These are phyloP conservation scores for Debaryomyces robertsiae DNA, from an alignment of 1,139 yeast genomes.

Conservation along the genomic window DNA sequence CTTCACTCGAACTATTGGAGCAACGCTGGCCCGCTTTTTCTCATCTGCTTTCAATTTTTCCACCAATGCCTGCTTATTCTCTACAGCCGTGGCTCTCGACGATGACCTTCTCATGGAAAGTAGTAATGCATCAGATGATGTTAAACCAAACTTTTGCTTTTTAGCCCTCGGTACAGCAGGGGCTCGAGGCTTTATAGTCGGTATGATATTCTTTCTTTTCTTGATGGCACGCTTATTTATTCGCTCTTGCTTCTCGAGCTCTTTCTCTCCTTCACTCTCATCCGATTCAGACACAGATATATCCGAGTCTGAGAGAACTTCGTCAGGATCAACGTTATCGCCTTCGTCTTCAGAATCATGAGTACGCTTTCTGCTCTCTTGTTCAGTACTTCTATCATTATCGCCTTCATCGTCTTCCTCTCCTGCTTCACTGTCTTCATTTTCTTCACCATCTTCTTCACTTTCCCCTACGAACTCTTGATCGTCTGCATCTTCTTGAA, in stretches of 20 bases:
- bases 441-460: constrained; percentile 25
- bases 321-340: constrained; percentile 36
- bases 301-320: constrained; percentile 58
- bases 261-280: constrained; percentile 69
- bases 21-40: constrained; percentile 55
- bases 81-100: constrained; percentile 75
- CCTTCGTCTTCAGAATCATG: constrained; percentile 19
- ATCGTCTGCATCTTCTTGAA: constrained; percentile 85
- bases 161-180: constrained; percentile 11
- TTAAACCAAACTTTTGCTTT: constrained; percentile 21
- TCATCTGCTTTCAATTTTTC: constrained; percentile 74
- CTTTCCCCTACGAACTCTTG: constrained; percentile 61
- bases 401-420: neutral
- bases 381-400: constrained; percentile 10
- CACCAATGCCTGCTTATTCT: constrained; percentile 76
- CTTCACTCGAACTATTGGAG: constrained; percentile 45
- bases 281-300: constrained; percentile 52
- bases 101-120: constrained; percentile 67
- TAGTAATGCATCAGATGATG: constrained; percentile 52
- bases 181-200: constrained; percentile 46
- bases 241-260: constrained; percentile 55
- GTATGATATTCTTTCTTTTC: constrained; percentile 39
- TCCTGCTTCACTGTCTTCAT: constrained; percentile 16
- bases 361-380: constrained; percentile 2
- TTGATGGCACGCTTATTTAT: constrained; percentile 41